phyloP scores from a whole-genome alignment of 2,329 filamentous ascomycete species.

The Penicillium sp. region DNA sequence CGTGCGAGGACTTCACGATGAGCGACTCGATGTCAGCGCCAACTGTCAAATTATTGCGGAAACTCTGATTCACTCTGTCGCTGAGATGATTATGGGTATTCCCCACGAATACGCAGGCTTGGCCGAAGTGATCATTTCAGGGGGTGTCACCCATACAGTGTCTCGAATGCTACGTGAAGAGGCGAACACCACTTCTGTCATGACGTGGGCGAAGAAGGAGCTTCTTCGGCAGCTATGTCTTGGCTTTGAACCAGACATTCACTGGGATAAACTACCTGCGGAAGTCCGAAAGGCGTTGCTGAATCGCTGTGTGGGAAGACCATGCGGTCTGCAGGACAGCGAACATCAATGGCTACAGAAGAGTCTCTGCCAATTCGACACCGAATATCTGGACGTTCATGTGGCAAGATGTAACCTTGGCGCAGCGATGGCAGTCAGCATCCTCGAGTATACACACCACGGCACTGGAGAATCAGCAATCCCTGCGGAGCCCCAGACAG shows the following conservation, averaged over 20 bases:
- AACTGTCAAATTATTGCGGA: slow-evolving; percentile 38
- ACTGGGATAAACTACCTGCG: slow-evolving; percentile 48
- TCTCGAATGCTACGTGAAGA: slow-evolving; percentile 31
- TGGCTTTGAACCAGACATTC: slow-evolving; percentile 45
- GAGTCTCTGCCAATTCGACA: slow-evolving; percentile 35
- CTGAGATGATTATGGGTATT: slow-evolving; percentile 30
- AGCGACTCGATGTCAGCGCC: slow-evolving; percentile 28
- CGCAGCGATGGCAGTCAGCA: slow-evolving; percentile 33
- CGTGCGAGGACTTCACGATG: slow-evolving; percentile 26
- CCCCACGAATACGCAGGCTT: slow-evolving; percentile 35
- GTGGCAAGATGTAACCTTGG: slow-evolving; percentile 47
- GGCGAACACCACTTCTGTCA: slow-evolving; percentile 34
- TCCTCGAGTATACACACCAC: slow-evolving; percentile 28
- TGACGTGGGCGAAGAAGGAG: slow-evolving; percentile 40
- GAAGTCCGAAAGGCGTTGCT: slow-evolving; percentile 44
- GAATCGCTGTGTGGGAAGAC: slow-evolving; percentile 41
- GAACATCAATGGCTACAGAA: slow-evolving; percentile 43
- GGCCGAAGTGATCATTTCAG: slow-evolving; percentile 29
- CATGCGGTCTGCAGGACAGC: slow-evolving; percentile 35
- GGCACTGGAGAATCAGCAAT: slow-evolving; percentile 22
- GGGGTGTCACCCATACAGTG: slow-evolving; percentile 31
- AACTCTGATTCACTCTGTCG: slow-evolving; percentile 33
- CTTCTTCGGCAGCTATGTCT: slow-evolving; percentile 45
- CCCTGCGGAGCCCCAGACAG: slow-evolving; percentile 22
- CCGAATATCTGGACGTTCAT: slow-evolving; percentile 36